Conservation (phyloP, 2,329 filamentous ascomycete species). For the Fusarium sp. region DNA sequence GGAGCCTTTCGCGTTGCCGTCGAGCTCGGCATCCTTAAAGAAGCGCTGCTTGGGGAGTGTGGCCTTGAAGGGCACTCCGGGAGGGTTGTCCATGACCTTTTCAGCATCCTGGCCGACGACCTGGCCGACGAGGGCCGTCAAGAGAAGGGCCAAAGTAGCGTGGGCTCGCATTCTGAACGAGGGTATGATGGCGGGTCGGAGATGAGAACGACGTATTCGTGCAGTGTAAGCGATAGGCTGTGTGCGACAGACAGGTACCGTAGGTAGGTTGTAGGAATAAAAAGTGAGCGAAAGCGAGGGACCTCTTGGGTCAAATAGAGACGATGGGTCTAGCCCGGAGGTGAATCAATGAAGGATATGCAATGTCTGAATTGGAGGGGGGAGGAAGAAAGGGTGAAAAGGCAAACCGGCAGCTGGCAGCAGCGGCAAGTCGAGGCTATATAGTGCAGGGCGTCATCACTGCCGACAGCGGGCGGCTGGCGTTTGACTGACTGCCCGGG, state of each 20-base stretch:
- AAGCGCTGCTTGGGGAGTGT: slow-evolving; percentile 65
- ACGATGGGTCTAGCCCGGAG: slow-evolving; percentile 23
- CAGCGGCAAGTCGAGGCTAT: slow-evolving; percentile 15
- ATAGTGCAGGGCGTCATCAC: slow-evolving; percentile 28
- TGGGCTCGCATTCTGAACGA: slow-evolving; percentile 37
- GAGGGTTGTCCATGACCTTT: slow-evolving; percentile 66
- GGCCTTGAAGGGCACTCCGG: slow-evolving; percentile 65
- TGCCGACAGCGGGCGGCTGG: slow-evolving; percentile 9
- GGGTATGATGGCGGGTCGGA: neutral
- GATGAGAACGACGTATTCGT: slow-evolving; percentile 2
- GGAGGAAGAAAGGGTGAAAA: slow-evolving; percentile 2
- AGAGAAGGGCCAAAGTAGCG: slow-evolving; percentile 41
- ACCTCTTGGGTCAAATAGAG: slow-evolving; percentile 25
- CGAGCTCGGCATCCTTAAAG: slow-evolving; percentile 59
- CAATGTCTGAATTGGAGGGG: neutral
- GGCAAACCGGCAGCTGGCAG: slow-evolving; percentile 3
- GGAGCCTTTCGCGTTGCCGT: slow-evolving; percentile 66
- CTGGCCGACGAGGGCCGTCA: slow-evolving; percentile 45
- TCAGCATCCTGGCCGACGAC: slow-evolving; percentile 58
- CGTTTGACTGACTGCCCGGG: slow-evolving; percentile 17
- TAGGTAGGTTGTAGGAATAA: neutral
- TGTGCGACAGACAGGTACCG: neutral
- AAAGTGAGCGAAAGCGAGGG: slow-evolving; percentile 21
- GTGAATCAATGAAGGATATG: slow-evolving; percentile 23
- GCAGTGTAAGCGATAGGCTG: slow-evolving; percentile 15